These are phyloP conservation scores for Amanita rubescens DNA, from an alignment of 768 basidiomycete genomes.

Conservation along the genomic window DNA sequence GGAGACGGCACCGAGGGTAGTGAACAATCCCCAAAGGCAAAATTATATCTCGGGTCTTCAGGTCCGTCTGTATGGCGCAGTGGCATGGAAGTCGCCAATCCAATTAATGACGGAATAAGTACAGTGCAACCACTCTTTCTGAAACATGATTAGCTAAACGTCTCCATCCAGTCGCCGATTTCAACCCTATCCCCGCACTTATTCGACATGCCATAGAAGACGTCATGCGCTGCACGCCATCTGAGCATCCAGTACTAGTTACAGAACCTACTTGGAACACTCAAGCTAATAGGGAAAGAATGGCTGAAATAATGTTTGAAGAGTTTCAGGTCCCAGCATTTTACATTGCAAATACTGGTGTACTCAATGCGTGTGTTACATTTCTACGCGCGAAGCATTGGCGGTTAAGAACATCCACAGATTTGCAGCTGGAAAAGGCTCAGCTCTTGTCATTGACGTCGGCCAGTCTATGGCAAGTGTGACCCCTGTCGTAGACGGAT, in stretches of 20 bases:
- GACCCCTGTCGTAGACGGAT: constrained; percentile 95
- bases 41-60: constrained; percentile 78
- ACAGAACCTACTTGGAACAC: constrained; percentile 99
- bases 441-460: constrained; percentile 93
- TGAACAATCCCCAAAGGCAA: constrained; percentile 30
- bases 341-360: constrained; percentile 93
- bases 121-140: constrained; percentile 19
- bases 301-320: constrained; percentile 98
- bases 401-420: constrained; percentile 31
- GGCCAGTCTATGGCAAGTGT: constrained; percentile 87
- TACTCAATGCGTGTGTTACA: constrained; percentile 76
- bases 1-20: constrained; percentile 34
- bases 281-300: constrained; percentile 81
- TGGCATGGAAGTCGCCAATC: constrained; percentile 83
- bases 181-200: constrained; percentile 62
- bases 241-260: constrained; percentile 86
- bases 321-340: constrained; percentile 92
- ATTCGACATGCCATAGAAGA: constrained; percentile 70
- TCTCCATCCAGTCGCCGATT: constrained; percentile 55
- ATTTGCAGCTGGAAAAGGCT: constrained; percentile 94
- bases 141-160: not conserved
- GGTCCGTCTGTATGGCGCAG: constrained; percentile 87
- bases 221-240: constrained; percentile 66
- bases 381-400: not conserved
- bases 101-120: constrained; percentile 83